Conservation (phyloP, 805 yeast genomes). For the Candida pini region DNA sequence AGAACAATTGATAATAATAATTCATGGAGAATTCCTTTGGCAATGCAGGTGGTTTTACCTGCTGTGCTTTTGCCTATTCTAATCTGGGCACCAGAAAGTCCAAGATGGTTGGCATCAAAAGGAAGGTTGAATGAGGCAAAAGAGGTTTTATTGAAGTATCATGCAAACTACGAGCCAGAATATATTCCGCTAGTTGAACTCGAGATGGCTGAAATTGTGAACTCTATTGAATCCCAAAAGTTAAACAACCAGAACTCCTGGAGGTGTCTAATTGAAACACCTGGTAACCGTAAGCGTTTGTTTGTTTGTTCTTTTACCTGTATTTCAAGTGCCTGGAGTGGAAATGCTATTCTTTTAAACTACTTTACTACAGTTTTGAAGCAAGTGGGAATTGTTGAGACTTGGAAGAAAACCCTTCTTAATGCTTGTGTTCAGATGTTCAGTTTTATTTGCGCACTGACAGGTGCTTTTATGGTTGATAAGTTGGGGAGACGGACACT, state of each 20-base stretch:
- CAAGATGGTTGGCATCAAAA: slow-evolving; percentile 35
- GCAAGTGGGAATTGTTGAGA: slow-evolving; percentile 48
- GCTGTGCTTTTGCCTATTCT: slow-evolving; percentile 32
- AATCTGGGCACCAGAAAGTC: slow-evolving; percentile 39
- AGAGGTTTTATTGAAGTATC: slow-evolving; percentile 14
- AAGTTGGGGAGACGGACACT: slow-evolving; percentile 32
- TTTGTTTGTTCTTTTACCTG: slow-evolving; percentile 27
- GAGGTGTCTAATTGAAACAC: slow-evolving; percentile 31
- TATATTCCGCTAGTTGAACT: slow-evolving; percentile 27
- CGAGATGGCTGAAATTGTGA: slow-evolving; percentile 32
- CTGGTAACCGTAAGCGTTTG: slow-evolving; percentile 35
- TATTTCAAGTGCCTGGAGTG: slow-evolving; percentile 35
- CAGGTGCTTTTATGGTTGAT: slow-evolving; percentile 28
- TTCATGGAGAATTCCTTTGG: slow-evolving; percentile 51
- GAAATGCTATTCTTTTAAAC: slow-evolving; percentile 44
- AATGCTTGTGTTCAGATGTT: slow-evolving; percentile 46
- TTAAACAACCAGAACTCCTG: slow-evolving; percentile 27
- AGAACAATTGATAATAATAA: slow-evolving; percentile 18
- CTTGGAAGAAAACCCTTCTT: slow-evolving; percentile 41
- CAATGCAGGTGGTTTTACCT: slow-evolving; percentile 45
- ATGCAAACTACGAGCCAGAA: slow-evolving; percentile 32
- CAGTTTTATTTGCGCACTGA: slow-evolving; percentile 33
- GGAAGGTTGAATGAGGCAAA: slow-evolving; percentile 32
- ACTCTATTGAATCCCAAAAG: slow-evolving; percentile 34
- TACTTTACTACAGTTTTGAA: slow-evolving; percentile 40